Evolutionary conservation across 2,329 filamentous ascomycete genomes (phyloP), one percentile per base, ranked within the genome.

Genomic region (Fusarium mexicanum): DNA sequence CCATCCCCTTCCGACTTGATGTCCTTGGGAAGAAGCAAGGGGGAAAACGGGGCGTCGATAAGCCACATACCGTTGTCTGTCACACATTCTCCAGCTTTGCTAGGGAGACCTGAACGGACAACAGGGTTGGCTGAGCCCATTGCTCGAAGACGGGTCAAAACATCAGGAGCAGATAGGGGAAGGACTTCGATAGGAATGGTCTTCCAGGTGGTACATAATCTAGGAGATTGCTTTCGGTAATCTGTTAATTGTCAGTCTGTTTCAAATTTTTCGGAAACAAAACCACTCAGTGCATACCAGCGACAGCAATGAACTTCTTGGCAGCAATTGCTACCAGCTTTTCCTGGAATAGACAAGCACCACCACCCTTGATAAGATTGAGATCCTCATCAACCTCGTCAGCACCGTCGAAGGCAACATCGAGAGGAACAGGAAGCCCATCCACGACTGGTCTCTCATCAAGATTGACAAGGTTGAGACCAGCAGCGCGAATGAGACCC

Each of bases 301-400:
- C 94, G 66, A 97, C 94, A 78, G 94, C 96, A 72, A 98, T 88
- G 79, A 98, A 98, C 80, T 94, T 93, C 83, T 91, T 93, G 8
- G 94, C 92, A 57, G 93, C 90, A 69, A 94, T 90, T 10, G 95
- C 95, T 9, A 99, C 95, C 41, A 99, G 87, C 86, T 99, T 99
- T 85, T 99, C 96, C 83, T 98, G 96, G 86, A 98, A 97, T 64
- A 98, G 85, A 84, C 96, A 99, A n/a, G 95, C 96, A 67, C 96
- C 96, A 57, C 96, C 96, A 62, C 96, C 96, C 86, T 98, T 98
- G 86, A 99, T 98, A 80, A 96, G 94, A 84, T 98, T 99, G 69
- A 99, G 85, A 60, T 97, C 93, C 53, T 94, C 91, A 81, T 99
- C 96, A 38, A 99, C 95, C 86, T 99, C 96, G 81, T 99, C 96